Evolutionary conservation across 2,329 filamentous ascomycete species (phyloP), one percentile per base, ranked within the genome.

Genomic region (Alternaria sp.): DNA sequence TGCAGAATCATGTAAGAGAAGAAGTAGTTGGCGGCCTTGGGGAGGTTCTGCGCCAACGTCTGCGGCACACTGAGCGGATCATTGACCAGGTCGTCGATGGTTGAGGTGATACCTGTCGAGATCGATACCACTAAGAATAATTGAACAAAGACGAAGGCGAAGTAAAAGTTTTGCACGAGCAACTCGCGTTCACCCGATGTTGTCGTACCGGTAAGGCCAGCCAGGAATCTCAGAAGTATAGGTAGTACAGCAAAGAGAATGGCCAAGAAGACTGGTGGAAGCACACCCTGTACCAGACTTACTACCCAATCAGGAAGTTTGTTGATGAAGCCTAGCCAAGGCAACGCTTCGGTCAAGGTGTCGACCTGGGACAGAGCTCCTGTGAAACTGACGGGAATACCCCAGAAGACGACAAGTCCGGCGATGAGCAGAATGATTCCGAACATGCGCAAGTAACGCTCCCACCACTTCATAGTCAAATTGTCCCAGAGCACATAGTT

Each of bases 1-100:
- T 98, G 95, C 9, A 99, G 88, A 73, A 97, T 90, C 88, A 99
- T 93, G 84, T 99, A 99, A 1, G 92, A 94, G 83, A 97, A 98
- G 82, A 98, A 99, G 78, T 98, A 99, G 74, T 97, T 97, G 68
- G 92, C 90, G 0, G 93, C 90, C 67, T 87, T 90, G 2, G 95
- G 95, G 5, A 99, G 81, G 60, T 93, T 95, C 10, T 82, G 76
- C 0, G 94, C 94, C 28, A 99, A 80, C 0, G 90, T 83, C 17
- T 86, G 77, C 0, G 95, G 86, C 56, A 96, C 86, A 36, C 83
- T 84, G n/a, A 81, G 79, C 7, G 92, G 88, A 44, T 91, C 83
- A 34, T 86, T 77, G 3, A 90, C 81, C 10, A 95, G 75, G n/a
- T 85, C 81, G 17, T 86, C 80, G 41, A 94, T 79, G 50, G 87